Base-by-base conservation (phyloP, 208 protist species). In the Trypanosoma mega region DNA sequence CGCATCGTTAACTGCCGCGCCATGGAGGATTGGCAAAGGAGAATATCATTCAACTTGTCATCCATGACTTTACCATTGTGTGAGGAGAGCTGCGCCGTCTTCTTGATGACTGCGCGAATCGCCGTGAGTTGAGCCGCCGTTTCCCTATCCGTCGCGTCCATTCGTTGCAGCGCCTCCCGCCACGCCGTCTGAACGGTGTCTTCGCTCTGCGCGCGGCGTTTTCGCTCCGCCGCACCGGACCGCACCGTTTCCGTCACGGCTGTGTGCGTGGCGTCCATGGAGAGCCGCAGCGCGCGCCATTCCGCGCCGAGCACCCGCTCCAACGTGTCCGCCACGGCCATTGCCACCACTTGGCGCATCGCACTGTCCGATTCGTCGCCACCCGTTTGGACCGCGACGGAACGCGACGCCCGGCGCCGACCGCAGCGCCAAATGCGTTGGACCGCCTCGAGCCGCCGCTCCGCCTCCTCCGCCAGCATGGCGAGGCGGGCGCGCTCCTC, bases 11-110 rank as follows among this genome's bases (percentile, higher is more conserved):
- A 21, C 26, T 70, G 69, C n/a, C 56, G 41, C 20, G 69, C 26
- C 3, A 70, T 27, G 16, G 62, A 33, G 3, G 69, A 76, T 23
- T 70, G 62, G 34, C 48, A 76, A n/a, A 41, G 2, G 21, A 68
- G 51, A 39, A 68, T 68, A 54, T 68, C 62, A 31, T 54, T 76
- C 11, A 78, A 54, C 23, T 69, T 72, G 26, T 58, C 59, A 52
- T 73, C 65, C 53, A 78, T 73, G 24, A 78, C 50, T 31, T 65
- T 63, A 33, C 47, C 50, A 57, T 73, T 78, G 29, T 66, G 65
- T 3, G 61, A 58, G 18, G 50, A 56, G 30, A 73, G 26, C 3
- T 55, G 57, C 0, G 52, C 65, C 18, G 64, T 3, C 41, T 78
- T 78, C 41, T 68, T 61, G 14, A 69, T 16, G 11, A 47, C 34